Conservation (phyloP, 345 rosid genomes). For the Capsella bursapastoris region DNA sequence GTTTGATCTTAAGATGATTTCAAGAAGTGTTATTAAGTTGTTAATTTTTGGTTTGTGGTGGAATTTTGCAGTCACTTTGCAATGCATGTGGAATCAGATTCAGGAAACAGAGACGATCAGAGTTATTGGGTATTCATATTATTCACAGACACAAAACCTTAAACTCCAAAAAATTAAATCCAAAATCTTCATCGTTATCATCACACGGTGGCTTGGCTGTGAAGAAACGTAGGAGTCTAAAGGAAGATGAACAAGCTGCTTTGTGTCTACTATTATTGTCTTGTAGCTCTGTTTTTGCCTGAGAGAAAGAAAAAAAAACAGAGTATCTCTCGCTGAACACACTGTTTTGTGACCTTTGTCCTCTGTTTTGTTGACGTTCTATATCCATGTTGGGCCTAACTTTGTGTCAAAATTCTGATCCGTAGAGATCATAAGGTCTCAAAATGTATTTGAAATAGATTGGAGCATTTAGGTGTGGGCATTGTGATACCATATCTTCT, state of each 20-base stretch:
- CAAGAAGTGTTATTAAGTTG: neutral
- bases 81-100: constrained; percentile 93
- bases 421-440: neutral
- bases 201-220: constrained; percentile 31
- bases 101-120: constrained; percentile 63
- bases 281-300: constrained; percentile 60
- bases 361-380: constrained; percentile 1
- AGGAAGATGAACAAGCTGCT: constrained; percentile 90
- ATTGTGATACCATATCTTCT: neutral
- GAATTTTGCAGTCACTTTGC: constrained; percentile 65
- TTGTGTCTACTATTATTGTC: constrained; percentile 77
- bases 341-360: constrained; percentile 16
- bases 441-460: neutral
- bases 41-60: neutral
- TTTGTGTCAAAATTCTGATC: neutral
- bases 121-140: constrained; percentile 38
- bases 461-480: neutral
- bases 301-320: neutral
- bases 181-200: constrained; percentile 10
- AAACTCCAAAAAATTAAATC: constrained; percentile 35
- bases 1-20: neutral
- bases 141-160: constrained; percentile 37
- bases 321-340: neutral
- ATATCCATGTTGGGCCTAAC: neutral
- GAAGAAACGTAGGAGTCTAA: constrained; percentile 60